phyloP scores from a whole-genome alignment of 2,329 filamentous ascomycete genomes.

The Sclerotinia nivalis region DNA sequence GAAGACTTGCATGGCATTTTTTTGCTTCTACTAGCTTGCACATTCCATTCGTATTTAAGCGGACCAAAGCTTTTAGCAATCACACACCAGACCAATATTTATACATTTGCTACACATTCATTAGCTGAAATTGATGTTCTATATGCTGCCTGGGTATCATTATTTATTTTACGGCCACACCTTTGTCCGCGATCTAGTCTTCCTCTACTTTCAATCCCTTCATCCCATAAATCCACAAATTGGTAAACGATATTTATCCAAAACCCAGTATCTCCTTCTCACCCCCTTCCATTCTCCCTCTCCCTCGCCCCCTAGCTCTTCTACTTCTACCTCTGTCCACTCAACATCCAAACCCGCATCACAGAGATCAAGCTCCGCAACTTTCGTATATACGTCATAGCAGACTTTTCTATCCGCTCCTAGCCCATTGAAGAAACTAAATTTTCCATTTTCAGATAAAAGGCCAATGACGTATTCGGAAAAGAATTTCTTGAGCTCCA shows the following conservation, averaged over 20 bases:
- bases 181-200: not conserved
- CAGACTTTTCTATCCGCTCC: constrained; percentile 90
- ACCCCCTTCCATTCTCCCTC: constrained; percentile 86
- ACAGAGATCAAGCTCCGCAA: constrained; percentile 85
- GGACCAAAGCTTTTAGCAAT: not conserved
- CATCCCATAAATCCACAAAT: constrained; percentile 67
- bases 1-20: not conserved
- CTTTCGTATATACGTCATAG: constrained; percentile 93
- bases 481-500: constrained; percentile 82
- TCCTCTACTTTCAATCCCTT: not conserved
- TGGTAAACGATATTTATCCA: constrained; percentile 75
- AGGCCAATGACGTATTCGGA: constrained; percentile 81
- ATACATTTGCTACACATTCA: not conserved
- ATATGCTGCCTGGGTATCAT: constrained; percentile 10
- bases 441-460: constrained; percentile 69
- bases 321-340: constrained; percentile 76
- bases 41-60: not conserved
- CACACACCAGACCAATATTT: not conserved
- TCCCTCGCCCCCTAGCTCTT: constrained; percentile 61
- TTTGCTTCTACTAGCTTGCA: not conserved
- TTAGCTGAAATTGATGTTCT: not conserved
- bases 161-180: not conserved
- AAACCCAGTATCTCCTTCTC: constrained; percentile 83
- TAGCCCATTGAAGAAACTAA: constrained; percentile 88
- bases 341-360: constrained; percentile 89